Evolutionary conservation across 2,329 filamentous ascomycete species (phyloP).

Genomic region (Didymella lethalis): DNA sequence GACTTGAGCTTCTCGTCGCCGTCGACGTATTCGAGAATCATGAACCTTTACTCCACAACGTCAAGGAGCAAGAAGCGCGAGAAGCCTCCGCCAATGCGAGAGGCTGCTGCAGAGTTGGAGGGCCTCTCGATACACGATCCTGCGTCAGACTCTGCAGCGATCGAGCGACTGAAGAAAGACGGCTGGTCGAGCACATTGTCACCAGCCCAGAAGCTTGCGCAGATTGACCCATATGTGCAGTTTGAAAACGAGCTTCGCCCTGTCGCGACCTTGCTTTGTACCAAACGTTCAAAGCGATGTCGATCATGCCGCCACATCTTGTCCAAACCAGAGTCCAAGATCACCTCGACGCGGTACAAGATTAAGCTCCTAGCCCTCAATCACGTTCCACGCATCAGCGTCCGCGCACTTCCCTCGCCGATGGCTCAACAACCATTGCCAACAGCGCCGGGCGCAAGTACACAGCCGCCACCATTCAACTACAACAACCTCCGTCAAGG

Average conservation of each 20-base stretch:
- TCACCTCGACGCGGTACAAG: constrained; percentile 86
- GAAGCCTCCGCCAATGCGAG: constrained; percentile 78
- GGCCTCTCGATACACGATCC: constrained; percentile 71
- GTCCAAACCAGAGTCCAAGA: constrained; percentile 90
- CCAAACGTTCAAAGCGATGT: constrained; percentile 93
- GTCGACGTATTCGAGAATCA: constrained; percentile 82
- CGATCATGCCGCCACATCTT: constrained; percentile 93
- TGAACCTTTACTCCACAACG: constrained; percentile 78
- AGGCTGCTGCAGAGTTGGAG: constrained; percentile 74
- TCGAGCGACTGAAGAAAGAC: constrained; percentile 64
- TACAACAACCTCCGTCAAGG: constrained; percentile 59
- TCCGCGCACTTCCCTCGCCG: constrained; percentile 66
- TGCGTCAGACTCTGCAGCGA: constrained; percentile 65
- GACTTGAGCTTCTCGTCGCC: constrained; percentile 74
- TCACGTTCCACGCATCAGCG: constrained; percentile 83
- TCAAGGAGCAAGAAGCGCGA: constrained; percentile 66
- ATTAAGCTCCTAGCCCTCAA: constrained; percentile 86
- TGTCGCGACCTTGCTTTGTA: constrained; percentile 81
- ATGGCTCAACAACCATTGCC: constrained; percentile 58
- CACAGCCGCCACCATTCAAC: constrained; percentile 47
- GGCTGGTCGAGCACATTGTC: constrained; percentile 72
- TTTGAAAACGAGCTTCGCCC: constrained; percentile 81
- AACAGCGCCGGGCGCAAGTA: constrained; percentile 30
- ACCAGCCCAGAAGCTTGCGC: constrained; percentile 60
- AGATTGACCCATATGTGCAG: constrained; percentile 60